Conservation (phyloP, 2,329 filamentous ascomycete species). For the Lomentospora prolificans region DNA sequence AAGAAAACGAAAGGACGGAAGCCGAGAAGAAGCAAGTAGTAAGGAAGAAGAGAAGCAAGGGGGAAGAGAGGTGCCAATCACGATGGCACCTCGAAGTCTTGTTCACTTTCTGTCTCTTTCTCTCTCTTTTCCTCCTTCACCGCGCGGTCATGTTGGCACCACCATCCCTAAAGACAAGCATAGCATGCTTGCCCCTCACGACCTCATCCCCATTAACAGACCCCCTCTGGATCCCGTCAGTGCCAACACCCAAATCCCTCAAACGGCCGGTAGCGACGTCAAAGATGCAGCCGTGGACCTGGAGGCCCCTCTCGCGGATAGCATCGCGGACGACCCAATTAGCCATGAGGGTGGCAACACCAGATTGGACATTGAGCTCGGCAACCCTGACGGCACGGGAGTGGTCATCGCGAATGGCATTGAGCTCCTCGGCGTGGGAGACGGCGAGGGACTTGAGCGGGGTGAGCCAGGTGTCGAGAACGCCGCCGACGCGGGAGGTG, state of each 20-base stretch:
- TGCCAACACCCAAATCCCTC: constrained; percentile 37
- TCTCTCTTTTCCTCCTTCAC: constrained; percentile 4
- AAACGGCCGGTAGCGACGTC: constrained; percentile 45
- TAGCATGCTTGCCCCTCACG: constrained; percentile 37
- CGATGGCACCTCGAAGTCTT: too few relatives aligned
- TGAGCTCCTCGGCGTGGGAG: constrained; percentile 45
- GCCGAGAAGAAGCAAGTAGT: background rate
- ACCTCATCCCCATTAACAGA: constrained; percentile 21
- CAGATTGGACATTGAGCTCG: constrained; percentile 66
- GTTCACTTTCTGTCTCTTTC: background rate
- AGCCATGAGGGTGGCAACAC: constrained; percentile 56
- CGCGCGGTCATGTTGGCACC: constrained; percentile 25
- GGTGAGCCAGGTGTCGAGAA: constrained; percentile 45
- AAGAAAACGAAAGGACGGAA: background rate
- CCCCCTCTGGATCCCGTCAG: constrained; percentile 15
- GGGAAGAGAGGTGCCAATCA: background rate
- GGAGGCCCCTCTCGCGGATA: constrained; percentile 57
- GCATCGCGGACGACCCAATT: constrained; percentile 63
- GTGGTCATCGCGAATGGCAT: constrained; percentile 40
- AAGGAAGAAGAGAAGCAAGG: background rate
- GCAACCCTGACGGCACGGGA: constrained; percentile 52
- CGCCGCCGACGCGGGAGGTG: constrained; percentile 37
- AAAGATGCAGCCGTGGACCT: constrained; percentile 71
- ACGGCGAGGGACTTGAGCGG: constrained; percentile 35
- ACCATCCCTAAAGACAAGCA: constrained; percentile 37